A percentile compares a stretch with the other conserved stretches of the same genome.
These are phyloP conservation scores for Raddia distichophylla DNA, from an alignment of 176 grass and related monocot species.

Conservation along the genomic window DNA sequence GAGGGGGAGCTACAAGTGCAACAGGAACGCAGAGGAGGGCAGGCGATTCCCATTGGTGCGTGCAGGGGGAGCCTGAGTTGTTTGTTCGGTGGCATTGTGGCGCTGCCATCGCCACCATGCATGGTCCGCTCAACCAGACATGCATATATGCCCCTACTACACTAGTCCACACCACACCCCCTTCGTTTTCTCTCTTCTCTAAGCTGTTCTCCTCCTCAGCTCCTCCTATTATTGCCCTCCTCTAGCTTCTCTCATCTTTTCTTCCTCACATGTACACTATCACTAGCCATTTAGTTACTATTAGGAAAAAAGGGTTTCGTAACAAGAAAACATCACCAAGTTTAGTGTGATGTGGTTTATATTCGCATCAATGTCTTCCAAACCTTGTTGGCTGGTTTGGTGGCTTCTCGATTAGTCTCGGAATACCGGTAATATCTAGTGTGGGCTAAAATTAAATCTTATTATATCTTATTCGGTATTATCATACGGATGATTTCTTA, in stretches of 20 bases:
- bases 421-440: too few species aligned
- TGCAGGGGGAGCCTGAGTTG: conserved; percentile 48
- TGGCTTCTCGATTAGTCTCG: too few species aligned
- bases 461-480: too few species aligned
- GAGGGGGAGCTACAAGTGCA: not conserved
- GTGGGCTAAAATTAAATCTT: too few species aligned
- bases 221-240: not conserved
- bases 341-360: too few species aligned
- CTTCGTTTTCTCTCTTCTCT: not conserved
- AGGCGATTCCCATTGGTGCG: conserved; percentile 9
- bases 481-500: not conserved
- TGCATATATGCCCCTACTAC: not conserved
- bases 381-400: too few species aligned
- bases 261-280: not conserved
- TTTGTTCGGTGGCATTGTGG: conserved; percentile 62
- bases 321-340: too few species aligned
- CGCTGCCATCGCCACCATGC: conserved; percentile 45
- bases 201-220: not conserved
- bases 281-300: too few species aligned
- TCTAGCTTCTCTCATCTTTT: not conserved
- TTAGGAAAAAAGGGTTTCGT: too few species aligned
- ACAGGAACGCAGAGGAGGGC: conserved; percentile 4
- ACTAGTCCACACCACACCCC: not conserved
- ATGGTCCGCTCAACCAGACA: conserved; percentile 39
- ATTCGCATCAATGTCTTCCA: too few species aligned